Evolutionary conservation across 1,139 yeast genomes (phyloP), one percentile per base, ranked within the genome.

Genomic region (Scheffersomyces lignicola): DNA sequence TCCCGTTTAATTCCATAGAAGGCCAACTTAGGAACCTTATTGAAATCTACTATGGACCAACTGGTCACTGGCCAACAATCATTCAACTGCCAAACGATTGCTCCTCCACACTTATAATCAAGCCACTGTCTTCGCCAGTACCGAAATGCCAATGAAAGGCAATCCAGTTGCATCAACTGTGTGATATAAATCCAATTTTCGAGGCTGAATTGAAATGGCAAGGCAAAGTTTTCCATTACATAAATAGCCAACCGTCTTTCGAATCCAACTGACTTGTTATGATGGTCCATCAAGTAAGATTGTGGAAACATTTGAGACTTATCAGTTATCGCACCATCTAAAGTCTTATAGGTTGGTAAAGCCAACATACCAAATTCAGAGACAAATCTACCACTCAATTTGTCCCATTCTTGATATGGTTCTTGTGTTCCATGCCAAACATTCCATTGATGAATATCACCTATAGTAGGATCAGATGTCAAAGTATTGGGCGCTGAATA

Each of bases 1-100:
- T 72, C 77, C 40, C 78, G 54, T 47, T 66, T 70, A 18, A 73
- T 57, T 3, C 73, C 63, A 43, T 65, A 73, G 45, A 61, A 73
- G 0, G 71, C 69, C 35, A 73, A 49, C 48, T 73, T 73, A 6
- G 74, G 74, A 12, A 59, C 49, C 15, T 48, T 46, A 37, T 54
- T 60, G 47, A 54, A 68, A 46, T 72, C 78, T 21, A 65, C 52
- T 21, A 70, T 52, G 1, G 76, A 57, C 78, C 78, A 73, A 17
- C 69, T 58, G 3, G 73, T 56, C 7, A 60, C 70, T 3, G 78
- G 78, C 75, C 76, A 72, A 45, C 78, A 73, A 45, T 73, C 78
- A 40, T 73, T 71, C 14, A 69, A 49, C 47, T 72, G 78, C 78
- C 78, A 73, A 5, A 73, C 76, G 22, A 71, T 47, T 2, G 68